Percentiles rank a stretch among this genome's conserved stretches.
phyloP scores from a whole-genome alignment of 2,329 filamentous ascomycete species.

The Pseudogymnoascus sp. region DNA sequence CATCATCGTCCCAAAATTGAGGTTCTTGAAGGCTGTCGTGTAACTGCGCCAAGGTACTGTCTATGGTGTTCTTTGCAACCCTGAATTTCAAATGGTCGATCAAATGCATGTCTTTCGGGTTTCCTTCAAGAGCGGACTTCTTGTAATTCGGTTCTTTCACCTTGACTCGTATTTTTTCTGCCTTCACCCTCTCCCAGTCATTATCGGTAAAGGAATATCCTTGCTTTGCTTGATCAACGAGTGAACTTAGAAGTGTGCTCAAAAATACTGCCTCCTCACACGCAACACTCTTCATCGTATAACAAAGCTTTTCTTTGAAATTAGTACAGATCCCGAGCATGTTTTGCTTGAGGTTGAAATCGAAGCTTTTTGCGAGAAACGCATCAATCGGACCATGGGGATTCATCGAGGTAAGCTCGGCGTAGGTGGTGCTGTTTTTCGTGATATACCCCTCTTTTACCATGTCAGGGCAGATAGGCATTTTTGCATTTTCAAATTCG shows the following conservation, averaged over 20 bases:
- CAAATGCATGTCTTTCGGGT: constrained; percentile 37
- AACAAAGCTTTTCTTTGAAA: constrained; percentile 55
- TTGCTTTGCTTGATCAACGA: constrained; percentile 52
- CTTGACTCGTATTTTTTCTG: neutral
- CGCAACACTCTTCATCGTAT: constrained; percentile 44
- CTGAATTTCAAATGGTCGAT: constrained; percentile 54
- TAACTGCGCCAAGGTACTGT: constrained; percentile 24
- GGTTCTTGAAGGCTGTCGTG: constrained; percentile 13
- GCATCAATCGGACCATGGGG: constrained; percentile 18
- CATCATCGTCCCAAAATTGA: constrained; percentile 18
- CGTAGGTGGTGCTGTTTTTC: constrained; percentile 37
- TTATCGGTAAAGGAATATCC: constrained; percentile 39
- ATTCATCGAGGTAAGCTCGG: constrained; percentile 13
- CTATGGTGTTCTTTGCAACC: constrained; percentile 36
- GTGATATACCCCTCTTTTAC: constrained; percentile 40
- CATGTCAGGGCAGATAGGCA: constrained; percentile 38
- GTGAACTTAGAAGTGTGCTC: constrained; percentile 41
- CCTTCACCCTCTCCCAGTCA: constrained; percentile 33
- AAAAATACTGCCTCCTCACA: constrained; percentile 37
- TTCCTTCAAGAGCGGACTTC: constrained; percentile 25
- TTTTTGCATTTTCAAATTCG: constrained; percentile 55
- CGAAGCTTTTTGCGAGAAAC: constrained; percentile 46
- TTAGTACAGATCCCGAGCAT: constrained; percentile 57
- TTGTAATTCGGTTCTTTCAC: constrained; percentile 38
- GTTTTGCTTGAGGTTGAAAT: constrained; percentile 47